These are phyloP conservation scores for Alloteropsis semialata DNA, from an alignment of 176 grass and related monocot genomes.

Conservation along the genomic window DNA sequence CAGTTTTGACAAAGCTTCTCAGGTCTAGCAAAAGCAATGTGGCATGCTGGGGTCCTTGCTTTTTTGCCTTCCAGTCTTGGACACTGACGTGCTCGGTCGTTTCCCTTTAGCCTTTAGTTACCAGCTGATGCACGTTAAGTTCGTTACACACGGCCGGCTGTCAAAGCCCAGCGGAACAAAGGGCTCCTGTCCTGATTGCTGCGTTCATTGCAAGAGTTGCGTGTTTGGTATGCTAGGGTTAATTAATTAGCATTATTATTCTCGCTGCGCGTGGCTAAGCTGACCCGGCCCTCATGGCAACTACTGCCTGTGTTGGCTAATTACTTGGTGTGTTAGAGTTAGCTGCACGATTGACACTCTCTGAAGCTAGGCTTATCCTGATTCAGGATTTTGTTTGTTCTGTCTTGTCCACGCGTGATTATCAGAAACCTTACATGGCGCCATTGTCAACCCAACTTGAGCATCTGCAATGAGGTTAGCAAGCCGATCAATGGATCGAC, in stretches of 20 bases:
- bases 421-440: not conserved
- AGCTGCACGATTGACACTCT: not conserved
- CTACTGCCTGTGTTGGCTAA: not conserved
- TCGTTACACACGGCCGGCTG: not conserved
- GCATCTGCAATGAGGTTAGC: not conserved
- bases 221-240: slow-evolving; percentile 13
- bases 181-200: not conserved
- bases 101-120: not conserved
- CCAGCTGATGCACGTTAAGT: slow-evolving; percentile 7
- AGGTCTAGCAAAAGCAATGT: slow-evolving; percentile 34
- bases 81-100: slow-evolving; percentile 26
- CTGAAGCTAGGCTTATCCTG: not conserved
- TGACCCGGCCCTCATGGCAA: not conserved
- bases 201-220: not conserved
- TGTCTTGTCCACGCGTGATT: not conserved
- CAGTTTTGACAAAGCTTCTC: not conserved
- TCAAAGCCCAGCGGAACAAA: not conserved
- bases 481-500: not conserved
- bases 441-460: not conserved
- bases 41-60: not conserved
- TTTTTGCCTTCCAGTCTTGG: not conserved
- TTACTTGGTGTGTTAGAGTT: not conserved
- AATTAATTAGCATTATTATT: slow-evolving; percentile 1
- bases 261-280: not conserved
- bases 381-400: not conserved